Evolutionary conservation across 148 eudicot species (phyloP).

Genomic region (Polygonum maritimum): DNA sequence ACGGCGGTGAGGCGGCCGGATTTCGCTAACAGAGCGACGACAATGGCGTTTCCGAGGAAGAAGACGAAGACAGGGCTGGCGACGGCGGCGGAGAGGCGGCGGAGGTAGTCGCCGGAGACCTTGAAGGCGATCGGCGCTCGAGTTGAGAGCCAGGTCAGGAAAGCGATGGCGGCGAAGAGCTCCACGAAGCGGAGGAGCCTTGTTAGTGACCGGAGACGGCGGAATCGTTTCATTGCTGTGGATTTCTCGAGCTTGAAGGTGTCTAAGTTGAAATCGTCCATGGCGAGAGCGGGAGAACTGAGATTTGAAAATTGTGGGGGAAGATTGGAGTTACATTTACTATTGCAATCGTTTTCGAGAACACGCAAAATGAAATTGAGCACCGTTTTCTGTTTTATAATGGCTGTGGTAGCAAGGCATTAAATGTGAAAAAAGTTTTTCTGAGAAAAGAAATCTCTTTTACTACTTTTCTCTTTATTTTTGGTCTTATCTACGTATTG

Average conservation of each 20-base stretch:
- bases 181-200: constrained; percentile 54
- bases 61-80: constrained; percentile 56
- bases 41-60: constrained; percentile 57
- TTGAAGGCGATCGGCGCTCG: constrained; percentile 51
- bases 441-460: background rate
- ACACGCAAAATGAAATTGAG: constrained; percentile 2
- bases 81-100: constrained; percentile 23
- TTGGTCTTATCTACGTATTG: background rate
- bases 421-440: background rate
- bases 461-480: background rate
- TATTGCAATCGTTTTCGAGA: background rate
- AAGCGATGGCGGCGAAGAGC: constrained; percentile 19
- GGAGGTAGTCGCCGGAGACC: constrained; percentile 45
- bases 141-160: constrained; percentile 51
- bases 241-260: constrained; percentile 23
- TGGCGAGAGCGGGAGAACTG: background rate
- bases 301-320: background rate
- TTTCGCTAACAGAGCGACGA: constrained; percentile 53
- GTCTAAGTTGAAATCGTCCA: constrained; percentile 22
- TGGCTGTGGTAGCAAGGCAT: background rate
- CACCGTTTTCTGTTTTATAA: background rate
- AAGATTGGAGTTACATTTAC: background rate
- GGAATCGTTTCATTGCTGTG: constrained; percentile 20
- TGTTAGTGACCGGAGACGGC: constrained; percentile 27
- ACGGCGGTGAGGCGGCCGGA: constrained; percentile 34